Base-by-base conservation (phyloP, 2,329 filamentous ascomycete species). In the Fusarium cyanostomum region DNA sequence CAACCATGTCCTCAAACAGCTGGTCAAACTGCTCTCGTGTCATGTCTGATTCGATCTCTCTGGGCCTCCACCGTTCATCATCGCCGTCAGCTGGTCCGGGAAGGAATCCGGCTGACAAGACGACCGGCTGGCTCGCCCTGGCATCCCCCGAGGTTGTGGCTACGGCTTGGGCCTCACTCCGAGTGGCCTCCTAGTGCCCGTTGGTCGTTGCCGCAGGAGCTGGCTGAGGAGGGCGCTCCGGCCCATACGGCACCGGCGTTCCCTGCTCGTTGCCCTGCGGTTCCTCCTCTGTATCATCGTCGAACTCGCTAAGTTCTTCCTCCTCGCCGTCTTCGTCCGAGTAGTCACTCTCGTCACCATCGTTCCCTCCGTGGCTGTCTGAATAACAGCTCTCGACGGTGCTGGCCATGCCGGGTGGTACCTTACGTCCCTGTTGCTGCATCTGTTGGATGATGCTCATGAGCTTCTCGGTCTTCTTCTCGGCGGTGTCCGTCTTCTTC, bases 361-460 rank as follows among this genome's bases (percentile, higher is more conserved):
- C 84, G 31, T 65, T 70, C 46, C 80, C 79, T 38, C 79, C 79
- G 59, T 80, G 78, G 58, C 75, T 79, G 67, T 84, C 84, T 27
- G 86, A 83, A 66, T 89, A 88, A 76, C 75, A 82, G 72, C 73
- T 85, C 74, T 87, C 88, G 64, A 86, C 81, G 65, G 85, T 86
- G 64, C 81, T 84, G 53, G 81, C 84, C 79, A 86, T 82, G 56
- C 87, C 88, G 56, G 91, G 85, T 5, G 86, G 83, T 50, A 88
- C 85, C 52, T 92, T 92, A 59, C 94, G 89, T 13, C 94, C 94
- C 73, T 97, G 94, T 66, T 92, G 91, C 77, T 98, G 94, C 92
- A 98, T 97, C 71, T 93, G 92, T 62, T 95, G 91, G 78, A 96
- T 97, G 71, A 98, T 91, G 74, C 92, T 93, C 78, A 94, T 94